Conservation (phyloP, 805 yeast species). For the Diddensiella santjacobensis region DNA sequence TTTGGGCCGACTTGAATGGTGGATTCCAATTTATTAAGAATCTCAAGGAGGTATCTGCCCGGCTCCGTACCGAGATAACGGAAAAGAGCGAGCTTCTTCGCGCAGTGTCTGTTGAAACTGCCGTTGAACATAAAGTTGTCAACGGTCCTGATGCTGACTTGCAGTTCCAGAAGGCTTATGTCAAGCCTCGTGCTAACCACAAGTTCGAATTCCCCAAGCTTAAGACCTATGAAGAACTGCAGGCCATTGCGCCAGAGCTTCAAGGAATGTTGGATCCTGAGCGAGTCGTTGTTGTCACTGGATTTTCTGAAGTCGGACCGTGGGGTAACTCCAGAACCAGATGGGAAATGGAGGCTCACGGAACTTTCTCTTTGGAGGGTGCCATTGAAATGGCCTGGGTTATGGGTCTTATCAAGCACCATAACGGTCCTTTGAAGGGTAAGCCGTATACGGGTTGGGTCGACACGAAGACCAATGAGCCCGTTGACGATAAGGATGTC, state of each 20-base stretch:
- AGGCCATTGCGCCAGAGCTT: conserved; percentile 58
- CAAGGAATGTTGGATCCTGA: conserved; percentile 92
- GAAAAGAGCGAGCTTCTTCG: conserved; percentile 90
- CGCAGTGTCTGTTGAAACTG: conserved; percentile 91
- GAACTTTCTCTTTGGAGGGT: conserved; percentile 95
- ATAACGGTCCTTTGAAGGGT: conserved; percentile 85
- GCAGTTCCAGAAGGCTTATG: conserved; percentile 69
- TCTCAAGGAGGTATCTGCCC: conserved; percentile 80
- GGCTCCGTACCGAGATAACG: conserved; percentile 65
- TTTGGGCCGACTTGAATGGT: conserved; percentile 98
- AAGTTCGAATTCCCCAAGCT: conserved; percentile 88
- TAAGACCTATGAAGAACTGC: conserved; percentile 71
- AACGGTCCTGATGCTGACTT: conserved; percentile 86
- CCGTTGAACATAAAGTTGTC: conserved; percentile 80
- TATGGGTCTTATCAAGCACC: conserved; percentile 96
- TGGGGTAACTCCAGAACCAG: conserved; percentile 99
- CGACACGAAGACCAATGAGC: conserved; percentile 86
- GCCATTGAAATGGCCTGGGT: conserved; percentile 99
- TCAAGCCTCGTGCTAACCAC: conserved; percentile 94
- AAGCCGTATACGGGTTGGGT: conserved; percentile 93
- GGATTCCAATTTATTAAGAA: conserved; percentile 92
- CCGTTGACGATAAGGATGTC: conserved; percentile 92
- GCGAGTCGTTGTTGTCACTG: conserved; percentile 89
- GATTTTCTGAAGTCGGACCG: conserved; percentile 98
- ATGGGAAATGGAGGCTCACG: conserved; percentile 98